These are phyloP conservation scores for Ogataea parapolymorpha DNA, from an alignment of 805 yeast genomes.

Conservation along the genomic window DNA sequence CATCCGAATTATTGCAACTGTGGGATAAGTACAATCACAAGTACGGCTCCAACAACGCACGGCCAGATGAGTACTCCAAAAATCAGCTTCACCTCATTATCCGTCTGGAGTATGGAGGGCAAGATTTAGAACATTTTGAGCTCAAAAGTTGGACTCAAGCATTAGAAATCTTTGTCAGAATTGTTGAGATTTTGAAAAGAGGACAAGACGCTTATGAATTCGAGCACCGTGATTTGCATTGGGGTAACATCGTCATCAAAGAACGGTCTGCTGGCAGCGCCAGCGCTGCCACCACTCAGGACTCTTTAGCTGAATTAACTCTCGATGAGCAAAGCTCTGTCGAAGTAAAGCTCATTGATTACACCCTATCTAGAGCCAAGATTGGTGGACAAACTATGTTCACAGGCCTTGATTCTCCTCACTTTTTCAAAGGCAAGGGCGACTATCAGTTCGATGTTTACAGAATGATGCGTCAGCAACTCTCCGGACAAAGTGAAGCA, in stretches of 20 bases:
- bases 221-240: constrained; percentile 70
- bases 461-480: constrained; percentile 46
- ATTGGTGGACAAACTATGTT: constrained; percentile 34
- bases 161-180: constrained; percentile 48
- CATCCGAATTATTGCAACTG: constrained; percentile 36
- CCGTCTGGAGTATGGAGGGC: constrained; percentile 40
- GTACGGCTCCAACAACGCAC: constrained; percentile 24
- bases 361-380: constrained; percentile 50
- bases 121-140: constrained; percentile 42
- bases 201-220: constrained; percentile 53
- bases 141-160: constrained; percentile 39
- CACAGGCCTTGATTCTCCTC: constrained; percentile 63
- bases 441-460: constrained; percentile 63
- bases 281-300: constrained; percentile 3
- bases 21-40: constrained; percentile 40
- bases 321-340: constrained; percentile 11
- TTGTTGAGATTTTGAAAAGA: constrained; percentile 44
- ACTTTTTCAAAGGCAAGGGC: constrained; percentile 56
- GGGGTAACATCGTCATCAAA: constrained; percentile 58
- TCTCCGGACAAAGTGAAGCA: constrained; percentile 14
- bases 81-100: constrained; percentile 36
- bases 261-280: constrained; percentile 1
- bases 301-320: constrained; percentile 13
- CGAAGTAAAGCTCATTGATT: constrained; percentile 53
- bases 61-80: constrained; percentile 38